Base-by-base conservation (phyloP, 1,284 basidiomycete genomes). In the Trametes pubescens region DNA sequence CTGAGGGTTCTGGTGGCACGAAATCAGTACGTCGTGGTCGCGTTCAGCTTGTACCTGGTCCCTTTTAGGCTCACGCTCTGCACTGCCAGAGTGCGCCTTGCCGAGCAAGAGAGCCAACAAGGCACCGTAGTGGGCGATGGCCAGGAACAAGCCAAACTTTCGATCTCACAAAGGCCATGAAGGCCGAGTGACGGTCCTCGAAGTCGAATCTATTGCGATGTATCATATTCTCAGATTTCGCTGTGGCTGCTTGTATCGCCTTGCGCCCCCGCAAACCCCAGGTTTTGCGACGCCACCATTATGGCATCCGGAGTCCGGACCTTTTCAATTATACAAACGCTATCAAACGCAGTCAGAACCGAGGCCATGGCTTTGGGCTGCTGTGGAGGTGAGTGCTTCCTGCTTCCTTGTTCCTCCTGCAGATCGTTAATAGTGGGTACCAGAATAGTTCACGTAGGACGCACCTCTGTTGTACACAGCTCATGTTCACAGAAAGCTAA, bases 1-100 rank as follows among this genome's bases (percentile, higher is more conserved):
- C 64, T 83, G 46, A 75, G 82, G 37, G 80, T 87, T 2, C 73
- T 87, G 5, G 76, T 76, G 1, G 78, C 78, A 21, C 79, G 86
- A 56, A 87, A 87, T 68, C 78, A 80, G 86, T 83, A 59, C 68
- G 79, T 76, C 5, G 16, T 8, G 24, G n/a, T 2, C 34, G 9
- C n/a, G 29, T 11, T 2, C 6, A 16, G 5, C 21, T 14, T 9
- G 6, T 14, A 4, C 10, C 8, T 16, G 6, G 5, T 48, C 22
- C 29, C 29, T 32, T 32, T 3, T 32, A 8, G 3, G 52, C 22
- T 21, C 2, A 29, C 9, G 10, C 37, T n/a, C 2, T 14, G 21
- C 16, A 9, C 13, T 43, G 13, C 16, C 22, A 72, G 69, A 21
- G 26, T 71, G 5, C 71, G 71, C 4, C 44, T 72, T 4, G 65